Conservation (phyloP, 2,329 filamentous ascomycete genomes). For the Gaeumannomyces tritici region DNA sequence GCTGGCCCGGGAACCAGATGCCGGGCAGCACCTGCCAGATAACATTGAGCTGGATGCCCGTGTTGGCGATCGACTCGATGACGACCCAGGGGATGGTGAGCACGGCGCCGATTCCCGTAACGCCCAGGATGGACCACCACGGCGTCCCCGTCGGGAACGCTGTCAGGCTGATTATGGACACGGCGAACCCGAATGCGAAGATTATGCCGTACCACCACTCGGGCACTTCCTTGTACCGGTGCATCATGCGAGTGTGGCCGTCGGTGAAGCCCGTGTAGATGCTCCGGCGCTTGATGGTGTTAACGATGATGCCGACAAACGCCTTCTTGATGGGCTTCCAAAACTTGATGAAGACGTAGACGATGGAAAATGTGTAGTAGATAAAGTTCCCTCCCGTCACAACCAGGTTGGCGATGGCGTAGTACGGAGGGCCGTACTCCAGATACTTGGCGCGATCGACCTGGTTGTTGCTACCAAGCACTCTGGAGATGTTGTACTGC, state of each 20-base stretch:
- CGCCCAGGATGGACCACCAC: slow-evolving; percentile 20
- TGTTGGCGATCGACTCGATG: slow-evolving; percentile 2
- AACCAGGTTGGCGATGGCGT: slow-evolving; percentile 30
- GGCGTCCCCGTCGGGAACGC: slow-evolving; percentile 21
- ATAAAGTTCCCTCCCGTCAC: slow-evolving; percentile 31
- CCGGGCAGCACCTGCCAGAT: slow-evolving; percentile 3
- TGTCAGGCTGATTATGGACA: slow-evolving; percentile 21
- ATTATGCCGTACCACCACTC: slow-evolving; percentile 38
- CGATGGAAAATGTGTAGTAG: slow-evolving; percentile 32
- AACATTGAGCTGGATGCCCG: slow-evolving; percentile 1
- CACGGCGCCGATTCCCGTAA: slow-evolving; percentile 19
- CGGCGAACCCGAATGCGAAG: slow-evolving; percentile 16
- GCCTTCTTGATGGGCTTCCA: slow-evolving; percentile 25
- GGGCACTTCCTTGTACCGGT: slow-evolving; percentile 32
- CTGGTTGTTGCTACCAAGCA: slow-evolving; percentile 24
- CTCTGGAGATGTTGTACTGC: slow-evolving; percentile 27
- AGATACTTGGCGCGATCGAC: slow-evolving; percentile 27
- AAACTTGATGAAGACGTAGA: slow-evolving; percentile 31
- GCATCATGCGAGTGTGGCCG: slow-evolving; percentile 30
- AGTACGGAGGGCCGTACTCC: slow-evolving; percentile 32
- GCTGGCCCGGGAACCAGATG: slow-evolving; percentile 2
- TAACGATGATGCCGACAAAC: slow-evolving; percentile 26
- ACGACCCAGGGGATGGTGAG: slow-evolving; percentile 3
- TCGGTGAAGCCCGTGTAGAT: slow-evolving; percentile 32
- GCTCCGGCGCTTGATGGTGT: slow-evolving; percentile 23